phyloP scores from a whole-genome alignment of 306 rosid species.

The Phaseolus lunatus region DNA sequence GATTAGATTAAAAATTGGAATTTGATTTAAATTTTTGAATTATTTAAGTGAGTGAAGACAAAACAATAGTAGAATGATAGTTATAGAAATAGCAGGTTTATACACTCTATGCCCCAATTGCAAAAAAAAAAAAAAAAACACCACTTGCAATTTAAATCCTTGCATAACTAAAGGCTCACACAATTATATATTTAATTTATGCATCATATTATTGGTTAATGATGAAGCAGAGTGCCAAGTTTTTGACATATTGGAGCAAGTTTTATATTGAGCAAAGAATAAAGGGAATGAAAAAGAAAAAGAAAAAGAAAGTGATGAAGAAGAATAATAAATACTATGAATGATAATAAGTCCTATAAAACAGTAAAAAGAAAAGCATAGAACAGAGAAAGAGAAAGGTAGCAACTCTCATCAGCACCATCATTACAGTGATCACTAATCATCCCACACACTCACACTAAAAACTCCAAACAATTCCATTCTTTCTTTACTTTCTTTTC shows the following conservation, averaged over 20 bases:
- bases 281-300: conserved; percentile 12
- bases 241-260: background rate
- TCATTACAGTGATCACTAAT: conserved; percentile 78
- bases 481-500: conserved; percentile 57
- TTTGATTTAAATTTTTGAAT: no score
- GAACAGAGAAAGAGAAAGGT: conserved; percentile 46
- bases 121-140: no score
- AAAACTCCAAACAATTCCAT: conserved; percentile 56
- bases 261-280: conserved; percentile 9
- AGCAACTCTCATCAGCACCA: conserved; percentile 61
- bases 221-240: background rate
- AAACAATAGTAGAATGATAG: background rate
- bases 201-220: conserved; percentile 5
- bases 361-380: conserved; percentile 32
- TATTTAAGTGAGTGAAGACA: background rate
- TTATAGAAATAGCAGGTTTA: background rate
- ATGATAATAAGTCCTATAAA: conserved; percentile 36
- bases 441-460: conserved; percentile 57
- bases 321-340: background rate
- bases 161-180: background rate
- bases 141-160: background rate
- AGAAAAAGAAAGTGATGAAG: background rate
- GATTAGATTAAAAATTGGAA: no score
- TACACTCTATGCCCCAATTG: background rate
- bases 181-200: background rate